Conservation (phyloP, 768 basidiomycete genomes). For the Roridomyces roridus region DNA sequence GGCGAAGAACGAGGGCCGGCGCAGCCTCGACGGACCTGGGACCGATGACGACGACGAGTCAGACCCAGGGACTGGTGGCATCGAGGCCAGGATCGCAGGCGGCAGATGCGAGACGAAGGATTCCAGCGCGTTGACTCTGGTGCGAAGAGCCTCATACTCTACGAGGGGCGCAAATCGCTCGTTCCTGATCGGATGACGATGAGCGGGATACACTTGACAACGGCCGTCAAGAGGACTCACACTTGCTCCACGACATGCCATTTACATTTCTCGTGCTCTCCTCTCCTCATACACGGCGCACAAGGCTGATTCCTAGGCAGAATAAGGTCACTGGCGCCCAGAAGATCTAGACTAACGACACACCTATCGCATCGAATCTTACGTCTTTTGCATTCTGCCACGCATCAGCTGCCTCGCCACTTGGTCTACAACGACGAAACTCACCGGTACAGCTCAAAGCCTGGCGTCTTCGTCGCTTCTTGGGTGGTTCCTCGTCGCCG, state of each 20-base stretch:
- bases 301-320: conserved; percentile 55
- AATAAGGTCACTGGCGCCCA: neutral
- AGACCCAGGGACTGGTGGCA: too few relatives aligned
- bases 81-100: too few relatives aligned
- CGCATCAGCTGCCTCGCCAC: neutral
- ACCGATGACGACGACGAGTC: too few relatives aligned
- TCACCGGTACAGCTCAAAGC: conserved; percentile 64
- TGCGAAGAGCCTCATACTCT: conserved; percentile 46
- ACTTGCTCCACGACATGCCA: conserved; percentile 63
- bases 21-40: too few relatives aligned
- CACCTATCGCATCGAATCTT: conserved; percentile 68
- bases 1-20: too few relatives aligned
- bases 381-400: conserved; percentile 58
- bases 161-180: conserved; percentile 61
- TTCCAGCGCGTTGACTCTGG: conserved; percentile 5
- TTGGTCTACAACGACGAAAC: neutral
- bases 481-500: conserved; percentile 48
- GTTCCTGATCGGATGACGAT: conserved; percentile 33
- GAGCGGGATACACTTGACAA: neutral
- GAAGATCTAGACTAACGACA: conserved; percentile 4
- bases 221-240: conserved; percentile 38
- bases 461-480: conserved; percentile 62
- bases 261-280: conserved; percentile 59
- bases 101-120: neutral
- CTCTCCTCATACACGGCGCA: conserved; percentile 58